These are phyloP conservation scores for Ochetophila trinervis DNA, from an alignment of 306 rosid genomes.

Conservation along the genomic window DNA sequence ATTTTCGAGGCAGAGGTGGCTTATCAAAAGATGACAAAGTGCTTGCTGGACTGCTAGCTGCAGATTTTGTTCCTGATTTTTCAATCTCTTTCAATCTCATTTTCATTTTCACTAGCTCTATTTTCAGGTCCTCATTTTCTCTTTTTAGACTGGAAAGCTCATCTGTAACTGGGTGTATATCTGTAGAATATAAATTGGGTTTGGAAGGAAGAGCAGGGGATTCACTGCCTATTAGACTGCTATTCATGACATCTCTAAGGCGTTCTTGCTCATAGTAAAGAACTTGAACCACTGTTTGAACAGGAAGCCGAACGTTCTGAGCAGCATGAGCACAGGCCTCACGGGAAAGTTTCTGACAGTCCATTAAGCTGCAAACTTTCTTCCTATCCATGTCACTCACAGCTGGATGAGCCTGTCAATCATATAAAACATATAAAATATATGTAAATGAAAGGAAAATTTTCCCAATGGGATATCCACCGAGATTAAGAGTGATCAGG, in stretches of 20 bases:
- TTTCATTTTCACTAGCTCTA: constrained; percentile 73
- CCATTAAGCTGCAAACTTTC: constrained; percentile 92
- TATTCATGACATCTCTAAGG: constrained; percentile 75
- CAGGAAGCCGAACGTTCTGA: constrained; percentile 89
- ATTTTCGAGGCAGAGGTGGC: constrained; percentile 72
- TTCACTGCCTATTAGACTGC: constrained; percentile 28
- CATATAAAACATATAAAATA: neutral
- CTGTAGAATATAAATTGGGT: constrained; percentile 43
- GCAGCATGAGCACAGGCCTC: constrained; percentile 98
- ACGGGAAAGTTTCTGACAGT: constrained; percentile 85
- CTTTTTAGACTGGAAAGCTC: constrained; percentile 58
- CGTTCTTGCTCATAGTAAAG: constrained; percentile 90
- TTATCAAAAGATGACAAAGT: constrained; percentile 48
- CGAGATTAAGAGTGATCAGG: neutral
- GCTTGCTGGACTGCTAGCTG: constrained; percentile 47
- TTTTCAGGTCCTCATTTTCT: constrained; percentile 70
- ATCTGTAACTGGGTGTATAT: constrained; percentile 43
- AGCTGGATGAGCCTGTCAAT: constrained; percentile 76
- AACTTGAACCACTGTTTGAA: constrained; percentile 94
- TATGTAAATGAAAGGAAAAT: neutral
- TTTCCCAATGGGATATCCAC: neutral
- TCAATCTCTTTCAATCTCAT: constrained; percentile 70
- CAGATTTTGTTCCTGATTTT: constrained; percentile 31
- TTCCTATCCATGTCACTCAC: constrained; percentile 89
- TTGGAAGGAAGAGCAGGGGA: constrained; percentile 48